Percentiles rank a stretch among this genome's conserved stretches.
Evolutionary conservation across 371 early-diverging fungal genomes (phyloP).

Genomic region (Dichotomocladium elegans): DNA sequence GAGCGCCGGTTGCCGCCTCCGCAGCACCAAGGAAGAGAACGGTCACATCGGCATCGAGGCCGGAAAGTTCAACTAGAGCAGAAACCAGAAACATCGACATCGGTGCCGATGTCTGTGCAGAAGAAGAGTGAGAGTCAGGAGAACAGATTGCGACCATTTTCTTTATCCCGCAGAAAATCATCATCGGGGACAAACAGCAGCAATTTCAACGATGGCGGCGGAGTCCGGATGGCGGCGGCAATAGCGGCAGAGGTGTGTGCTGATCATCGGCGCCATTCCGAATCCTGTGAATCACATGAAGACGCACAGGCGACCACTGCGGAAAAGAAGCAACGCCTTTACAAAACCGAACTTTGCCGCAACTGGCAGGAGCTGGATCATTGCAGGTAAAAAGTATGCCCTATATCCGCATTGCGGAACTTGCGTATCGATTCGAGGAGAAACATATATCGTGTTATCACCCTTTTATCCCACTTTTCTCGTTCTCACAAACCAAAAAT

Average conservation of each 20-base stretch:
- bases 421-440: not conserved
- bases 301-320: not conserved
- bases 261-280: constrained; percentile 8
- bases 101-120: no score
- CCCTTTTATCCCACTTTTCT: not conserved
- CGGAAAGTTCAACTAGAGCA: no score
- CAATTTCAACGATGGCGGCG: not conserved
- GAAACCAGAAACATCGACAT: no score
- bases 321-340: constrained; percentile 15
- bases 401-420: not conserved
- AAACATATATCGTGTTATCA: no score
- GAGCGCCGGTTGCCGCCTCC: not conserved
- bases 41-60: not conserved
- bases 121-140: no score
- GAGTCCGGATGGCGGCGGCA: not conserved
- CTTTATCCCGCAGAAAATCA: no score
- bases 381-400: constrained; percentile 14
- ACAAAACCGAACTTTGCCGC: constrained; percentile 24
- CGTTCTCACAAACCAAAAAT: not conserved
- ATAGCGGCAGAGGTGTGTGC: not conserved
- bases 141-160: not conserved
- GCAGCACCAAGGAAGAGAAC: not conserved
- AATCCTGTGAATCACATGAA: constrained; percentile 3
- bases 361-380: constrained; percentile 17
- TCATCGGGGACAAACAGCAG: no score